Percentiles rank a stretch among this genome's conserved stretches.
Conservation (phyloP, 2,329 filamentous ascomycete species). For the Fusarium sp. region DNA sequence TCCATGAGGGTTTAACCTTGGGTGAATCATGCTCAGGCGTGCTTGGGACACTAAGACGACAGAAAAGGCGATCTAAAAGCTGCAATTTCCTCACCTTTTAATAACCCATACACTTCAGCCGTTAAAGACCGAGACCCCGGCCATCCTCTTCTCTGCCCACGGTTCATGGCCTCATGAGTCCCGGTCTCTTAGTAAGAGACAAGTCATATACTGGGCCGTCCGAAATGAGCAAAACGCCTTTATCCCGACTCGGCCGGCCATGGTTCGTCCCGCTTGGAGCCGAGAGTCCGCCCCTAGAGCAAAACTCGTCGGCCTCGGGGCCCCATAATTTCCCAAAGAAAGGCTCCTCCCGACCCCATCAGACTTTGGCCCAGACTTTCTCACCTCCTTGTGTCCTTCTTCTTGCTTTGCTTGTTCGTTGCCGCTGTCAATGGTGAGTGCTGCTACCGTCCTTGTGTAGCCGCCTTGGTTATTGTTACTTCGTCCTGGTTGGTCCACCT, state of each 20-base stretch:
- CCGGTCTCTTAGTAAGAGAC: not conserved
- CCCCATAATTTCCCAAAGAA: constrained; percentile 33
- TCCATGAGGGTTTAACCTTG: not conserved
- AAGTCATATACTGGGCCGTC: not conserved
- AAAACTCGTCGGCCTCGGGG: constrained; percentile 29
- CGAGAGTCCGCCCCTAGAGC: constrained; percentile 31
- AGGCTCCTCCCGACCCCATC: constrained; percentile 31
- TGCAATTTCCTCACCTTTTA: not conserved
- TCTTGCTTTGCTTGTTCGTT: constrained; percentile 23
- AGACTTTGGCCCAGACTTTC: constrained; percentile 23
- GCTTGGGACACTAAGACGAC: not conserved
- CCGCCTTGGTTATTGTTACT: constrained; percentile 3
- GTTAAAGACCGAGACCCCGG: not conserved
- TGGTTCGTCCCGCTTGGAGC: constrained; percentile 38
- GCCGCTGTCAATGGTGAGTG: constrained; percentile 19
- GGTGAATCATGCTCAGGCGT: not conserved
- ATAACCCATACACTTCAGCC: not conserved
- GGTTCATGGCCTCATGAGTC: not conserved
- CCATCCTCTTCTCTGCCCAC: not conserved
- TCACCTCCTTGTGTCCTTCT: constrained; percentile 24
- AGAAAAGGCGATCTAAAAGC: not conserved
- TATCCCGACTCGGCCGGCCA: constrained; percentile 27
- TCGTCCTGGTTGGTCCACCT: constrained; percentile 3
- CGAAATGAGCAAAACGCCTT: not conserved
- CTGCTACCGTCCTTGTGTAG: not conserved